phyloP scores from a whole-genome alignment of 2,329 filamentous ascomycete species.

The Diaporthe sp. region DNA sequence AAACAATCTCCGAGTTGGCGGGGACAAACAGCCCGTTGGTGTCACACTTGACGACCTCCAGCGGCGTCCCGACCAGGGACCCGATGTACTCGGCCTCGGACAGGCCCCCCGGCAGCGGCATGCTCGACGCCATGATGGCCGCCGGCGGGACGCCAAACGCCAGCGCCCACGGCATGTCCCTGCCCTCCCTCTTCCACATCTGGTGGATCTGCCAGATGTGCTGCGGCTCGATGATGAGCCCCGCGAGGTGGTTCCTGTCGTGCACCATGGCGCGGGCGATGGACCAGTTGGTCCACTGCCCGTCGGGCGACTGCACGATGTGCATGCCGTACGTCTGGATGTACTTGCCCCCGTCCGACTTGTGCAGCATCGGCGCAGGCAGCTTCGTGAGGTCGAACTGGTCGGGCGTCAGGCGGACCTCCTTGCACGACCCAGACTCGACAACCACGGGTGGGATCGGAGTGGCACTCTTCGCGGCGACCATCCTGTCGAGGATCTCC shows the following conservation, averaged over 20 bases:
- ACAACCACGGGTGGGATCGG: conserved; percentile 53
- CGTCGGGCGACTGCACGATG: conserved; percentile 59
- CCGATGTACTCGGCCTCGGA: conserved; percentile 64
- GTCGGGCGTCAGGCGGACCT: conserved; percentile 53
- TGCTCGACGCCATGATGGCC: conserved; percentile 61
- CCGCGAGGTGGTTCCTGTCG: conserved; percentile 56
- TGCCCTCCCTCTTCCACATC: conserved; percentile 59
- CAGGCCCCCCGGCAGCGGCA: conserved; percentile 64
- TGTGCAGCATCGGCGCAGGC: conserved; percentile 58
- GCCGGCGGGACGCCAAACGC: conserved; percentile 63
- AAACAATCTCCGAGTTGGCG: conserved; percentile 63
- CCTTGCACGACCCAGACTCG: conserved; percentile 57
- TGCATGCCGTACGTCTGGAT: conserved; percentile 65
- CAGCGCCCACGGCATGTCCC: conserved; percentile 62
- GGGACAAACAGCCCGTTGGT: conserved; percentile 63
- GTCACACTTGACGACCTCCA: conserved; percentile 67
- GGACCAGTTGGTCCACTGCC: conserved; percentile 62
- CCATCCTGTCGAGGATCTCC: conserved; percentile 58
- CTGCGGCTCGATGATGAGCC: conserved; percentile 59
- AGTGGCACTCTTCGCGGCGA: conserved; percentile 49
- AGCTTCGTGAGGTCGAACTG: conserved; percentile 59
- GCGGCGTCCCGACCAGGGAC: conserved; percentile 57
- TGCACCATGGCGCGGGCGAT: conserved; percentile 62
- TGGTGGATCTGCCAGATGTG: conserved; percentile 62
- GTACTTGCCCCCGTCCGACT: conserved; percentile 63